Base-by-base conservation (phyloP, 257 asterid genomes). In the Leptodermis oblonga region DNA sequence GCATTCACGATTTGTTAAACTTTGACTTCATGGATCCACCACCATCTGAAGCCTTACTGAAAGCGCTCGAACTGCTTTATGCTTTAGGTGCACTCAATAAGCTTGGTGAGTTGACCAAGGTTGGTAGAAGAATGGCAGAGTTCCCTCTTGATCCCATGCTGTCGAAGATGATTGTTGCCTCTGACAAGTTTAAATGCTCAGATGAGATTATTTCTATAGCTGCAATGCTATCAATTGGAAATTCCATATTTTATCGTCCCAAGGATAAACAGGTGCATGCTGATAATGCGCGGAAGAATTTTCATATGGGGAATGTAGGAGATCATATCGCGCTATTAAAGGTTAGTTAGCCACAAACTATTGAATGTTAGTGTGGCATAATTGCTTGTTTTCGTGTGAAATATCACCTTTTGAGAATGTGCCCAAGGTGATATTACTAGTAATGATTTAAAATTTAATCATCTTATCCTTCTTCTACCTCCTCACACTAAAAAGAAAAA, bases 11-110 rank as follows among this genome's bases (percentile, higher is more conserved):
- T 75, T 79, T 92, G 67, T 75, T 90, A 67, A 87, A 92, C 81
- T 90, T 92, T 82, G 98, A 92, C 70, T 92, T 92, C 74, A 92
- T 92, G 98, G 98, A 92, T 67, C 97, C 98, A 62, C 98, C 98
- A 28, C 94, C 97, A 70, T 83, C 96, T 30, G 98, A 92, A 87
- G 95, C 97, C 77, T 80, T 92, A 69, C 61, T 90, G 71, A 92
- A 90, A 83, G 98, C 98, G 22, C 77, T 90, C 85, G 98, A 92
- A 79, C 66, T 86, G 62, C 90, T 92, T 62, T 90, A 88, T 82
- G 97, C 96, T 55, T 77, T 92, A 54, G 86, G 93, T 80, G 97
- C 98, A 26, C 97, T 92, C 64, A 92, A 92, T 77, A 90, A 88
- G 80, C 87, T 46, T 20, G 98, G 97, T 14, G 95, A 90, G 75